These are phyloP conservation scores for Colletotrichum sojae DNA, from an alignment of 2,329 filamentous ascomycete species.

Conservation along the genomic window DNA sequence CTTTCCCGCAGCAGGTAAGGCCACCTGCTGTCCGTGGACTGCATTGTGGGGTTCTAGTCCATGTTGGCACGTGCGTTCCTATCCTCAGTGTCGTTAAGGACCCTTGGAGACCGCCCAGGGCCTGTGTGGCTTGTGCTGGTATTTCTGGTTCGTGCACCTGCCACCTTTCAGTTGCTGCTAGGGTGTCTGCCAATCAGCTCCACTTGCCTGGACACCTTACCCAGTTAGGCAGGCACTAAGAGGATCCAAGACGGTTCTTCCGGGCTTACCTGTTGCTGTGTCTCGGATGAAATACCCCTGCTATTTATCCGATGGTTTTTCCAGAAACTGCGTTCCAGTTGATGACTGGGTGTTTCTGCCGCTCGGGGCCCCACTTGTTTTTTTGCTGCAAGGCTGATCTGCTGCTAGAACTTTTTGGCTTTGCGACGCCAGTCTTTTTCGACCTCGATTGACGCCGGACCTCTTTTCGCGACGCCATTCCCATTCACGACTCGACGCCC, in stretches of 20 bases:
- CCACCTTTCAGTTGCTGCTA: conserved; percentile 12
- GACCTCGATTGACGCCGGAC: conserved; percentile 16
- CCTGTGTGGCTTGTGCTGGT: neutral
- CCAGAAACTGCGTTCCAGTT: conserved; percentile 20
- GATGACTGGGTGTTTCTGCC: conserved; percentile 19
- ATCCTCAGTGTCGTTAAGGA: conserved; percentile 2
- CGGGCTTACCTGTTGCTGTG: neutral
- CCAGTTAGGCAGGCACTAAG: too few species aligned
- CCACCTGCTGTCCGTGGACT: conserved; percentile 34
- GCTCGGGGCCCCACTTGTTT: conserved; percentile 29
- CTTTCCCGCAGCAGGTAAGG: conserved; percentile 31
- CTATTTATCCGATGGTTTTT: conserved; percentile 11
- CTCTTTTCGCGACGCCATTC: conserved; percentile 8
- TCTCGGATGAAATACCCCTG: conserved; percentile 13
- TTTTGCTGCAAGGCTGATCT: conserved; percentile 39
- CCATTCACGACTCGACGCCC: conserved; percentile 7
- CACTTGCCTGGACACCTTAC: neutral
- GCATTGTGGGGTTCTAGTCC: conserved; percentile 34
- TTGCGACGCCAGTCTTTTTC: conserved; percentile 35
- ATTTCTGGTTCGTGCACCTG: conserved; percentile 25
- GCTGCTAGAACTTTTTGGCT: conserved; percentile 39
- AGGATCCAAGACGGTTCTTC: neutral
- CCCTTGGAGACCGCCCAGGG: conserved; percentile 22
- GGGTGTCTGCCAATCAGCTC: neutral
- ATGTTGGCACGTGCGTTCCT: conserved; percentile 31